Base-by-base conservation (phyloP, 306 rosid species). In the Medicago lupulina region DNA sequence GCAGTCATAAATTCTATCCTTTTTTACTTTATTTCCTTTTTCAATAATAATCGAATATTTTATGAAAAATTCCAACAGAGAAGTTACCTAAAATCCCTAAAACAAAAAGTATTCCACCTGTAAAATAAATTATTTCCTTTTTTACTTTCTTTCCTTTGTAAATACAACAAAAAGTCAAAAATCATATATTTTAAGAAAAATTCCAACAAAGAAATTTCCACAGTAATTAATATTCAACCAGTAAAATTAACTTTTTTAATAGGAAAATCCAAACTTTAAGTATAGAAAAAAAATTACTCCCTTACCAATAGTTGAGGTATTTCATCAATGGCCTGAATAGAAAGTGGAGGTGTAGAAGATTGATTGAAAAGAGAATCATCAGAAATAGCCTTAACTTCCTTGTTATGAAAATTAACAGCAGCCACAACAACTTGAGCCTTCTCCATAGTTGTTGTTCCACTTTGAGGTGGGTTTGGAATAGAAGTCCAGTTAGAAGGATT, bases 301-400 rank as follows among this genome's bases (percentile, higher is more conserved):
- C 92, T 86, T 78, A 94, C 97, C 44, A 51, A 46, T 60, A 36
- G 71, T 66, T 58, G 75, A 78, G 74, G 59, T 40, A 81, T 2
- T 2, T 7, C 7, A 18, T 67, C 84, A 5, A 70, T 16, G 47
- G 86, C 80, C 70, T 88, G 82, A 65, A 70, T 17, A 0, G 86
- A 62, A 39, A 73, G 78, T n/a, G 86, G 82, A 1, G 96, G 91
- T 57, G 96, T 73, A 59, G 90, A 84, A 43, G 88, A 85, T 25
- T 79, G 84, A 57, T 86, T 87, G 38, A 83, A 60, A 9, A 73
- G 0, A 61, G 84, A 82, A 36, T 88, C 84, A 44, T 89, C 86
- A 2, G 93, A 85, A 57, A 83, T 17, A 82, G 78, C 86, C 77
- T 81, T 88, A 41, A 84, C 88, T 53, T 49, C 70, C 44, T 78